Evolutionary conservation across 306 rosid genomes (phyloP), one percentile per base, ranked within the genome.

Genomic region (Acacia confusa): DNA sequence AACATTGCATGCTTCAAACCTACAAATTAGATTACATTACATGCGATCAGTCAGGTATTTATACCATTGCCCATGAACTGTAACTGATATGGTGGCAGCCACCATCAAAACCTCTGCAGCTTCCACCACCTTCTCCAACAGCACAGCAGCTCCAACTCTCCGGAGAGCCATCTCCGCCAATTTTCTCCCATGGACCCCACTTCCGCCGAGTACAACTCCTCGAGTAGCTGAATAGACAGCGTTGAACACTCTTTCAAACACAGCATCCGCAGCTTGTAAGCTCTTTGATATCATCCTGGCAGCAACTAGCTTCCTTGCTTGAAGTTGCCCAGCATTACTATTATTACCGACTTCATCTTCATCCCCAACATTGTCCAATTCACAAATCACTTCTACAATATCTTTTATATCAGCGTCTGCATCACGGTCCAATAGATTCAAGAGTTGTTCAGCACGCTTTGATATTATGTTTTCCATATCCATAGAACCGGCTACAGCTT

Each of bases 11-110:
- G 52, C 47, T 64, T 2, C 20, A 63, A 63, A 81, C 57, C 41
- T 13, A 66, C 84, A 70, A 75, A 20, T 52, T 41, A 41, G 10
- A 79, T 75, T 52, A 75, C 73, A 43, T 84, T 76, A 74, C 19
- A 87, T 78, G 79, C 63, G 83, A 75, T 80, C 85, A 47, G 87
- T 82, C 82, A 92, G 63, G 73, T 87, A 58, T 76, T 75, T 78
- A 77, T 93, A 95, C 99, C 99, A 95, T n/a, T 89, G 86, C 53
- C 88, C 98, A 77, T 93, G 97, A 85, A 92, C 96, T 75, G 84
- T 75, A 61, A 93, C 92, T 0, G 99, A 89, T 78, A 93, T 64
- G 36, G 87, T 87, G 81, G 98, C 92, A 45, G 89, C 93, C 89
- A 80, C 86, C 74, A 89, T 91, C 85, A 95, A 93, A 93, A 93